Conservation (phyloP, 306 rosid species). For the Astragalus glycyphyllos region DNA sequence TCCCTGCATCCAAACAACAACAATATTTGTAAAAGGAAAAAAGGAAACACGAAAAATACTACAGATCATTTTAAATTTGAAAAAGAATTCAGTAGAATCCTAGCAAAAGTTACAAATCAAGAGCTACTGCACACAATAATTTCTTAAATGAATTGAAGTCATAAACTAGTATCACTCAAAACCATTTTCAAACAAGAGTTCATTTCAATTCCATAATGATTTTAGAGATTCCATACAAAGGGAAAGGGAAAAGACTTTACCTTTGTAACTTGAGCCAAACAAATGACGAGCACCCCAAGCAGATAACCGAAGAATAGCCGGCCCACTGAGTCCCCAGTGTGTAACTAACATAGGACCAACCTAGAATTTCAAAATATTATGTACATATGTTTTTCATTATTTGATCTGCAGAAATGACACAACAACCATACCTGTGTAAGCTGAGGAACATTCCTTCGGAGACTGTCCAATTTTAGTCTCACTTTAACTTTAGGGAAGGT, state of each 20-base stretch:
- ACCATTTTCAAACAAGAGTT: constrained; percentile 27
- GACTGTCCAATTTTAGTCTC: constrained; percentile 66
- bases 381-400: constrained; percentile 28
- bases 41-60: not conserved
- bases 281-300: constrained; percentile 96
- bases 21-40: constrained; percentile 40
- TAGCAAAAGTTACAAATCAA: constrained; percentile 23
- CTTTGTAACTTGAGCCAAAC: constrained; percentile 73
- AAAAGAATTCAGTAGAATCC: constrained; percentile 10
- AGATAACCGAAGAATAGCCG: constrained; percentile 85
- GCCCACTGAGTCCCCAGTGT: constrained; percentile 98
- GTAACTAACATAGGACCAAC: constrained; percentile 92
- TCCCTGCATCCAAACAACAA: constrained; percentile 65
- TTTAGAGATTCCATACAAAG: constrained; percentile 7
- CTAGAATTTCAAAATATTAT: constrained; percentile 52
- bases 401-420: constrained; percentile 23
- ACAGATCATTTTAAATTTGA: constrained; percentile 6
- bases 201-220: constrained; percentile 17
- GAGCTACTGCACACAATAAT: constrained; percentile 33
- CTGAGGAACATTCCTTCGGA: constrained; percentile 65
- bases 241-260: constrained; percentile 41
- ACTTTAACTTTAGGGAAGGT: constrained; percentile 83
- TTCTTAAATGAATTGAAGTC: constrained; percentile 17
- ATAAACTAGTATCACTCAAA: constrained; percentile 15
- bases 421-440: constrained; percentile 74